These are phyloP conservation scores for Kwoniella pini DNA, from an alignment of 768 basidiomycete genomes.

Conservation along the genomic window DNA sequence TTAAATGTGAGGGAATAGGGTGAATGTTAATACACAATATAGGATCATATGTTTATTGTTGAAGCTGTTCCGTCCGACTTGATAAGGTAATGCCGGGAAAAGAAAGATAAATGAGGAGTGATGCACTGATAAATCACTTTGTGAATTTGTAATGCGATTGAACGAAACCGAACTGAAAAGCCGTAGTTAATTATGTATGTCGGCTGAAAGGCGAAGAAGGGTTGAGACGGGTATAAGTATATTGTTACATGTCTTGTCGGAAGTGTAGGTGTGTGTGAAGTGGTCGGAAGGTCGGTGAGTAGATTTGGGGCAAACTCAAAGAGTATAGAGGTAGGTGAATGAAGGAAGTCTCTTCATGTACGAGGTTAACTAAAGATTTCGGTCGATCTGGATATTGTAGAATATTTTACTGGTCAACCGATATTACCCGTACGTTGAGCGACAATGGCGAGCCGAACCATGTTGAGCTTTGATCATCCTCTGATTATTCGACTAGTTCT, in stretches of 20 bases:
- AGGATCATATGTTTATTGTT: neutral
- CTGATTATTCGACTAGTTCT: neutral
- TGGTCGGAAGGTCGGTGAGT: too few species aligned
- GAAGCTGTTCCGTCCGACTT: neutral
- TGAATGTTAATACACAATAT: constrained; percentile 10
- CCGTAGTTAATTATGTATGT: neutral
- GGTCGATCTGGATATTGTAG: too few species aligned
- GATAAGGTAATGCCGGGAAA: neutral
- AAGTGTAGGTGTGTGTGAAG: too few species aligned
- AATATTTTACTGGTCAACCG: neutral
- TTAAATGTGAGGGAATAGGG: neutral
- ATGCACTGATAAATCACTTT: constrained; percentile 18
- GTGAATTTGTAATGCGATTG: neutral
- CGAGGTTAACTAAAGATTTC: too few species aligned
- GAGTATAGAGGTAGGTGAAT: too few species aligned
- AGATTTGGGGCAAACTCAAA: too few species aligned
- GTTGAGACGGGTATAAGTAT: constrained; percentile 2
- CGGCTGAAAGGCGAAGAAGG: neutral
- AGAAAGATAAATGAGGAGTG: constrained; percentile 5
- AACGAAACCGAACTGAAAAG: constrained; percentile 12
- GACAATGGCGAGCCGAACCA: constrained; percentile 23
- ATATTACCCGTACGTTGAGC: neutral
- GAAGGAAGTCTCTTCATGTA: too few species aligned
- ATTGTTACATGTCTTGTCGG: too few species aligned
- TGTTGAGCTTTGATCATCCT: constrained; percentile 3